Percentiles rank a stretch among this genome's conserved stretches.
These are phyloP conservation scores for Suillus sp. DNA, from an alignment of 768 basidiomycete species.

Conservation along the genomic window DNA sequence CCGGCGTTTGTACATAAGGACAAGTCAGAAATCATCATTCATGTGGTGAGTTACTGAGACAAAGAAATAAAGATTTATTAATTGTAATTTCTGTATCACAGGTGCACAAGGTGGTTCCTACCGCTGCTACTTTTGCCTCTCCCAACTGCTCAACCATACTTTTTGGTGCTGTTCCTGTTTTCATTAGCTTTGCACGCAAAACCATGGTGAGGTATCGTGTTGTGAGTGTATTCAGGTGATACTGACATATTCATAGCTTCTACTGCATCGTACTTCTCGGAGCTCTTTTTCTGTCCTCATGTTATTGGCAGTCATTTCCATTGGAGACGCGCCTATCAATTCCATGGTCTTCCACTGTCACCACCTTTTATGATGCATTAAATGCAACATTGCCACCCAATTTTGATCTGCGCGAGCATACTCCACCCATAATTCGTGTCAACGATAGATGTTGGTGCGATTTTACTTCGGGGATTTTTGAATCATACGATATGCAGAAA, in stretches of 20 bases:
- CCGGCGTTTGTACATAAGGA: neutral
- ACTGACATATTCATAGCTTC: slow-evolving; percentile 52
- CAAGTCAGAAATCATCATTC: slow-evolving; percentile 30
- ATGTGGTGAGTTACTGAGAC: slow-evolving; percentile 58
- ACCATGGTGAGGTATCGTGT: slow-evolving; percentile 64
- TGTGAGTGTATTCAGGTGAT: neutral
- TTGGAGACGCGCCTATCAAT: slow-evolving; percentile 59
- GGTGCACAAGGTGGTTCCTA: slow-evolving; percentile 88
- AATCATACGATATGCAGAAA: slow-evolving; percentile 71
- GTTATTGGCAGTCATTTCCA: slow-evolving; percentile 86
- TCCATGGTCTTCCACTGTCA: slow-evolving; percentile 72
- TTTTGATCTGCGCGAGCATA: slow-evolving; percentile 38
- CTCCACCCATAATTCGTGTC: slow-evolving; percentile 62
- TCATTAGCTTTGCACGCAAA: slow-evolving; percentile 79
- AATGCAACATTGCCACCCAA: slow-evolving; percentile 46
- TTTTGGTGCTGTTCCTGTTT: slow-evolving; percentile 74
- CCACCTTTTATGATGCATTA: slow-evolving; percentile 71
- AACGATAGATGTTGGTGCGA: slow-evolving; percentile 90
- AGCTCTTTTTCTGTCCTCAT: slow-evolving; percentile 84
- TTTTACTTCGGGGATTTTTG: slow-evolving; percentile 66
- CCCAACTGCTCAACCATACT: slow-evolving; percentile 80
- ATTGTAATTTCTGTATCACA: slow-evolving; percentile 25
- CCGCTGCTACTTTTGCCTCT: slow-evolving; percentile 76
- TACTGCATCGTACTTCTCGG: slow-evolving; percentile 84
- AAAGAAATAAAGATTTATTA: slow-evolving; percentile 1